Conservation (phyloP, 495 filamentous ascomycete genomes). For the Aspergillus ostianus region DNA sequence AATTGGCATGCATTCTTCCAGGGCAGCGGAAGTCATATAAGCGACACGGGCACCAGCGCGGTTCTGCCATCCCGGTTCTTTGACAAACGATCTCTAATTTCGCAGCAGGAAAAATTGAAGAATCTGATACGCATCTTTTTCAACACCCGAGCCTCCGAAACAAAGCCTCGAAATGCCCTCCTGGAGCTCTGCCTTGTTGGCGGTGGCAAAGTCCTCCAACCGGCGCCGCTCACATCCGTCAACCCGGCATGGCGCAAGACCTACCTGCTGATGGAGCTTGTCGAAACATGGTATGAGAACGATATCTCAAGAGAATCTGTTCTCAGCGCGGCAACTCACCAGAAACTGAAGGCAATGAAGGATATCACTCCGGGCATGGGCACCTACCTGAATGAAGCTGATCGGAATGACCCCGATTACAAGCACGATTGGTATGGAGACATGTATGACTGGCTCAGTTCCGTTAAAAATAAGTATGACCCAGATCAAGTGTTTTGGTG, state of each 20-base stretch:
- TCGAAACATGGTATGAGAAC: slow-evolving; percentile 10
- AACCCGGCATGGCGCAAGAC: slow-evolving; percentile 40
- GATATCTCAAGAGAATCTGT: background rate
- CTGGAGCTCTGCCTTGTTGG: slow-evolving; percentile 27
- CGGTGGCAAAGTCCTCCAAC: slow-evolving; percentile 33
- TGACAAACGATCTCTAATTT: slow-evolving; percentile 21
- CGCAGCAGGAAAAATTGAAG: slow-evolving; percentile 16
- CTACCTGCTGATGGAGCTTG: slow-evolving; percentile 31
- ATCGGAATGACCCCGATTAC: slow-evolving; percentile 31
- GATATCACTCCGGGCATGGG: slow-evolving; percentile 29
- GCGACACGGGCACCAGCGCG: slow-evolving; percentile 15
- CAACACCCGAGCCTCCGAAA: slow-evolving; percentile 9
- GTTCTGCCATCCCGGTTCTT: slow-evolving; percentile 33
- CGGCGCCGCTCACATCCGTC: slow-evolving; percentile 23
- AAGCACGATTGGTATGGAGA: slow-evolving; percentile 12
- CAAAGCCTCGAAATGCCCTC: slow-evolving; percentile 21
- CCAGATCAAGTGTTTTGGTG: slow-evolving; percentile 50
- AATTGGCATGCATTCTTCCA: slow-evolving; percentile 25
- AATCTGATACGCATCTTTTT: slow-evolving; percentile 20
- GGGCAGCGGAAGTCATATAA: slow-evolving; percentile 14
- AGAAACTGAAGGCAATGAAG: slow-evolving; percentile 43
- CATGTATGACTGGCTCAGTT: slow-evolving; percentile 33
- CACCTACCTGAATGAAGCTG: slow-evolving; percentile 39
- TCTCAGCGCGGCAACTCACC: slow-evolving; percentile 27
- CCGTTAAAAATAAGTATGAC: slow-evolving; percentile 51